These are phyloP conservation scores for Sechiopsis laciniata DNA, from an alignment of 306 rosid genomes.

Conservation along the genomic window DNA sequence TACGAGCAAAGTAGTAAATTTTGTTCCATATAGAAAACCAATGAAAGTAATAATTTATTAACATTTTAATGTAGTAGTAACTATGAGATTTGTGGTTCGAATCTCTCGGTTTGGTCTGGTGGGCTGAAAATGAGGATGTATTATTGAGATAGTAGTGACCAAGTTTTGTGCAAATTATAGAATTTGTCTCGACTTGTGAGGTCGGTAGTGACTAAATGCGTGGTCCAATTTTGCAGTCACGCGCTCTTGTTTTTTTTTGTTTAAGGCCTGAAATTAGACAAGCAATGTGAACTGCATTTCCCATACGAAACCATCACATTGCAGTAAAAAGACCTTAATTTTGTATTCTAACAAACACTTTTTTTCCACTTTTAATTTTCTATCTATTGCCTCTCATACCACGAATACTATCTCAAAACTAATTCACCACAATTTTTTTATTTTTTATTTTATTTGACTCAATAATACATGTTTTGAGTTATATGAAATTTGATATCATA, in stretches of 20 bases:
- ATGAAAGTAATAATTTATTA: too few relatives aligned
- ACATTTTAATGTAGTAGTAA: too few relatives aligned
- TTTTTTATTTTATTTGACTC: too few relatives aligned
- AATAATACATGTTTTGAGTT: too few relatives aligned
- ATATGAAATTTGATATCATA: too few relatives aligned
- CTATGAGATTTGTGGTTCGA: too few relatives aligned
- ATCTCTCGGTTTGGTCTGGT: too few relatives aligned
- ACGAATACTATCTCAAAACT: too few relatives aligned
- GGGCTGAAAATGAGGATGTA: too few relatives aligned
- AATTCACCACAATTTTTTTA: too few relatives aligned
- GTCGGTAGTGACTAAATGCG: not conserved
- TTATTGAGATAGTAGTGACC: not conserved
- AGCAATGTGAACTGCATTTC: not conserved
- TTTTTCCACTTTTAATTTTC: not conserved
- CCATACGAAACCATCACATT: not conserved
- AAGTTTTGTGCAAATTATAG: not conserved
- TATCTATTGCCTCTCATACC: not conserved
- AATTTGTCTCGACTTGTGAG: not conserved
- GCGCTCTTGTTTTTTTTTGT: not conserved
- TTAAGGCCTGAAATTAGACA: not conserved
- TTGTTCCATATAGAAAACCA: too few relatives aligned
- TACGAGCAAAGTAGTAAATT: too few relatives aligned
- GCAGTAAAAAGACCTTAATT: not conserved
- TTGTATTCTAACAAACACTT: not conserved
- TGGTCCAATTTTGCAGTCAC: conserved; percentile 1